Evolutionary conservation across 495 filamentous ascomycete species (phyloP).

Genomic region (Trichoderma virens): DNA sequence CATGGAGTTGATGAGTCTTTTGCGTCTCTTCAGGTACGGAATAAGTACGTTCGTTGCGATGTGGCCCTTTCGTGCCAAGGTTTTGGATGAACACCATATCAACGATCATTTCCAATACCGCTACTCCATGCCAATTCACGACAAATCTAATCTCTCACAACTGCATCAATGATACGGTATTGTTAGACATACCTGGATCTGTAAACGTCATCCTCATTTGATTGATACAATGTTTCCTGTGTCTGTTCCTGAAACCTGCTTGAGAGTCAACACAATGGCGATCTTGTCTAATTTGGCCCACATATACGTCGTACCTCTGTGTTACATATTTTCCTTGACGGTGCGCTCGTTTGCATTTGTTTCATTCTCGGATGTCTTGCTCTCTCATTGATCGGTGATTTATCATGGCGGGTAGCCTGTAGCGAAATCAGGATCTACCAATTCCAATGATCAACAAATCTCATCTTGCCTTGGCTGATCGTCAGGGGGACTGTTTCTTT

Average conservation of each 20-base stretch:
- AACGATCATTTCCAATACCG: not conserved
- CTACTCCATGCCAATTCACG: not conserved
- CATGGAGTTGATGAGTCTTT: too few species aligned
- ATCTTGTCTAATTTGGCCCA: not conserved
- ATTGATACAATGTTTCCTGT: not conserved
- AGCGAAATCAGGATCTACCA: constrained; percentile 4
- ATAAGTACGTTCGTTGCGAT: too few species aligned
- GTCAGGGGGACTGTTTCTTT: not conserved
- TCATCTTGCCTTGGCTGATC: not conserved
- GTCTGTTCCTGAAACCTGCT: not conserved
- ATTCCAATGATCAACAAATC: not conserved
- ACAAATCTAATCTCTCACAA: not conserved
- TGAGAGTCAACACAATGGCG: not conserved
- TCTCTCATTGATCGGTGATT: not conserved
- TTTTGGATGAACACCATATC: not conserved
- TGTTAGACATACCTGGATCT: not conserved
- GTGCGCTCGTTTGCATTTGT: too few species aligned
- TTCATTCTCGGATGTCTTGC: not conserved
- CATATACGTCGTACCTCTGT: not conserved
- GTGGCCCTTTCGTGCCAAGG: not conserved
- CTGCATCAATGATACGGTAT: not conserved
- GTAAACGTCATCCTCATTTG: not conserved
- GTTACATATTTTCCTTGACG: not conserved
- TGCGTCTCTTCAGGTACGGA: too few species aligned
- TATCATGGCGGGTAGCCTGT: not conserved